phyloP scores from a whole-genome alignment of 805 yeast species.

The Metschnikowia aberdeeniae region DNA sequence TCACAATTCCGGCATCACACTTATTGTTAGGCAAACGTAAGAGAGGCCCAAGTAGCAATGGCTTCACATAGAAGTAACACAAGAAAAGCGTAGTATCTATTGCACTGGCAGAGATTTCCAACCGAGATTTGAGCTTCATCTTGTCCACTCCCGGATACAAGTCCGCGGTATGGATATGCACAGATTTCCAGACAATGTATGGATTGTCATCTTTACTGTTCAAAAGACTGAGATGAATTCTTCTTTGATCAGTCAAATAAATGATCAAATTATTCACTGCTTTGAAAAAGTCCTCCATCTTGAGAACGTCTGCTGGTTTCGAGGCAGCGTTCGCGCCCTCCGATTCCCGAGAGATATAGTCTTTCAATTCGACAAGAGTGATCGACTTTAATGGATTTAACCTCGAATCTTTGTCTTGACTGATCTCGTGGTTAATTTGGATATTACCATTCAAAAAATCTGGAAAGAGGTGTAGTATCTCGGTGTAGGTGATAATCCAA shows the following conservation, averaged over 20 bases:
- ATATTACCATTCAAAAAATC: conserved; percentile 31
- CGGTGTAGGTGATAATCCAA: conserved; percentile 36
- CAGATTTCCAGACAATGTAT: conserved; percentile 43
- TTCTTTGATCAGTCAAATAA: conserved; percentile 49
- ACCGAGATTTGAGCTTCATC: conserved; percentile 18
- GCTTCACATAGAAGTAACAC: conserved; percentile 65
- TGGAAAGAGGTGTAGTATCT: conserved; percentile 35
- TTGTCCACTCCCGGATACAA: conserved; percentile 32
- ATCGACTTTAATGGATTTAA: conserved; percentile 6
- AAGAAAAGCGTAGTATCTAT: conserved; percentile 79
- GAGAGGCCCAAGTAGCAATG: conserved; percentile 76
- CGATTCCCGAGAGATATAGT: not conserved
- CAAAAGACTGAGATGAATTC: conserved; percentile 42
- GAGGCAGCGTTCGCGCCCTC: not conserved
- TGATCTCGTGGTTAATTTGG: conserved; percentile 7
- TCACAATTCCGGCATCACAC: conserved; percentile 66
- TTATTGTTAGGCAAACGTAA: conserved; percentile 66
- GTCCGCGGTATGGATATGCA: conserved; percentile 39
- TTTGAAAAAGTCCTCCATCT: conserved; percentile 26
- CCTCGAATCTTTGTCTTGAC: not conserved
- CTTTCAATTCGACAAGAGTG: conserved; percentile 3
- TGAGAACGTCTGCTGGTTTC: conserved; percentile 4
- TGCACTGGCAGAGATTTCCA: conserved; percentile 36
- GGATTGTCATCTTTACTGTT: conserved; percentile 20
- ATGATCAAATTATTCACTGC: conserved; percentile 42